Percentiles rank a stretch among this genome's conserved stretches.
phyloP scores from a whole-genome alignment of 768 basidiomycete species.

The Podaxis pistillaris region DNA sequence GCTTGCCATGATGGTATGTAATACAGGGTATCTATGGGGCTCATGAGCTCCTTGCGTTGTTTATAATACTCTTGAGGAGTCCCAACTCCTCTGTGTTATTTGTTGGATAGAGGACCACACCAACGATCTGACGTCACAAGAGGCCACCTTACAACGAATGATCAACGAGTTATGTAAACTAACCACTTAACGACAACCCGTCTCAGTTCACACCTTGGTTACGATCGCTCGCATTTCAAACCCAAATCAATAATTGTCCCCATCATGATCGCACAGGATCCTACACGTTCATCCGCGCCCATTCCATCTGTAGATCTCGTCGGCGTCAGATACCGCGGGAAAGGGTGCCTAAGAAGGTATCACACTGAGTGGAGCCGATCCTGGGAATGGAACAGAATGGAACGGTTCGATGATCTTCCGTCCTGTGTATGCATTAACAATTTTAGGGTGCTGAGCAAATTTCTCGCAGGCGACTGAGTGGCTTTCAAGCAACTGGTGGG shows the following conservation, averaged over 20 bases:
- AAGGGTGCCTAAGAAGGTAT: neutral
- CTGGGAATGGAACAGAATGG: neutral
- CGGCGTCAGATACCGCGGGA: neutral
- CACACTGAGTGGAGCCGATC: neutral
- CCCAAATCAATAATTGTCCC: too few relatives aligned
- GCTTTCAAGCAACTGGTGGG: neutral
- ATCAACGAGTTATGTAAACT: neutral
- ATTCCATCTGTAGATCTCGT: neutral
- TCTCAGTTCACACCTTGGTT: neutral
- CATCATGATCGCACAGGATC: neutral
- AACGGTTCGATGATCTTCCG: neutral
- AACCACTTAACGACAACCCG: neutral
- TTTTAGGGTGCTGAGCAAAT: neutral
- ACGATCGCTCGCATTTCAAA: neutral
- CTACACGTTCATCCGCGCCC: neutral
- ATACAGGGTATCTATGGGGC: slow-evolving; percentile 11
- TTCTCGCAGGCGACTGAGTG: neutral
- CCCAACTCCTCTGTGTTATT: neutral
- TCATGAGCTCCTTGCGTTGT: neutral
- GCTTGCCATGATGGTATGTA: slow-evolving; percentile 1
- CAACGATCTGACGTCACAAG: neutral
- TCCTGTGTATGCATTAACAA: neutral
- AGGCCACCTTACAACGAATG: too few relatives aligned
- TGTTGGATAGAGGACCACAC: neutral
- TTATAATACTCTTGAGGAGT: neutral